phyloP scores from a whole-genome alignment of 192 early-diverging fungal species.

The Dispira parvispora region DNA sequence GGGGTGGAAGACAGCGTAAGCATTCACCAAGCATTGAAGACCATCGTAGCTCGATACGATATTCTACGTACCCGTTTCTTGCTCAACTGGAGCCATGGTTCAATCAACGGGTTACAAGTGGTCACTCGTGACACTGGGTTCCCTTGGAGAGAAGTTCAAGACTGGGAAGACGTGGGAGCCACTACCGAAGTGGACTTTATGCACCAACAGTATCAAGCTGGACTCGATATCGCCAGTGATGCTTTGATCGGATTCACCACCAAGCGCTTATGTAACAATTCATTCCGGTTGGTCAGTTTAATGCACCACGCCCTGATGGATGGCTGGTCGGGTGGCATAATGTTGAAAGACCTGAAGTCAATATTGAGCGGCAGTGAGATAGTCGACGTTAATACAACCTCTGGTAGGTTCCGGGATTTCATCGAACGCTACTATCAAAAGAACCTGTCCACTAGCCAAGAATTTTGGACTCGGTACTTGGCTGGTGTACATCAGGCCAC shows the following conservation, averaged over 20 bases:
- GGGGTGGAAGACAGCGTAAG: not conserved
- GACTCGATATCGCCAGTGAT: not conserved
- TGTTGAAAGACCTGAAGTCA: not conserved
- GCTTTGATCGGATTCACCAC: not conserved
- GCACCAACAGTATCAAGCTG: not conserved
- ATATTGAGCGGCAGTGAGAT: not conserved
- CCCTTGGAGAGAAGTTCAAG: not conserved
- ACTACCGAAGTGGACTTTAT: not conserved
- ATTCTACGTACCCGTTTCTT: not conserved
- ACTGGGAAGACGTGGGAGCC: not conserved
- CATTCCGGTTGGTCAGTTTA: not conserved
- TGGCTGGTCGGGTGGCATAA: conserved; percentile 1
- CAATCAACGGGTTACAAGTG: not conserved
- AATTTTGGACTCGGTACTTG: not conserved
- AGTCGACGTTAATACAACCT: no score
- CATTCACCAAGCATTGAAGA: not conserved
- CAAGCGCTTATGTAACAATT: not conserved
- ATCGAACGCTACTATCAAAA: no score
- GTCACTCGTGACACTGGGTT: not conserved
- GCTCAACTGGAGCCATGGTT: not conserved
- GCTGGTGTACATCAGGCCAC: not conserved
- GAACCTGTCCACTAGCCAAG: not conserved
- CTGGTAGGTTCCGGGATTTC: not conserved
- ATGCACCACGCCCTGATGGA: conserved; percentile 3
- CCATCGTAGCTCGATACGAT: not conserved